Percentiles rank a stretch among this genome's conserved stretches.
These are phyloP conservation scores for Jackrogersella minutella DNA, from an alignment of 495 filamentous ascomycete species.

Conservation along the genomic window DNA sequence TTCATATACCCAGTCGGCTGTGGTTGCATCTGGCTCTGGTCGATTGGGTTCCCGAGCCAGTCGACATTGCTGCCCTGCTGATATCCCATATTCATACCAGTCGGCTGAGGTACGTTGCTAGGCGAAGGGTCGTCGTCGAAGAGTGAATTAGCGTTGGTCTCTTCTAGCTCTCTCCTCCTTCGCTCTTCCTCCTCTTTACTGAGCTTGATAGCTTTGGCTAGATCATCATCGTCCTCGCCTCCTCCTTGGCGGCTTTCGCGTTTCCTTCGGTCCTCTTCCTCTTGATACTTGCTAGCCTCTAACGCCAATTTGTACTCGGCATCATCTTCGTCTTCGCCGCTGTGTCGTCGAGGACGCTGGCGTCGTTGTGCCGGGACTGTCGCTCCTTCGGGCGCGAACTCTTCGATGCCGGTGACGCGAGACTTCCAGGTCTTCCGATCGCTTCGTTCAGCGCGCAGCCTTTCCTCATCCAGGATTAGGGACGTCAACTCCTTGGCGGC, in stretches of 20 bases:
- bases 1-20: constrained; percentile 86
- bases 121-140: constrained; percentile 83
- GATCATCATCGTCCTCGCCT: constrained; percentile 73
- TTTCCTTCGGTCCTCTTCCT: constrained; percentile 88
- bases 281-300: constrained; percentile 95
- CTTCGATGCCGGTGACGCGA: constrained; percentile 90
- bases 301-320: constrained; percentile 91
- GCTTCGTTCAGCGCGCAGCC: constrained; percentile 86
- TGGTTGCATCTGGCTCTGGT: constrained; percentile 70
- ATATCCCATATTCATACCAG: constrained; percentile 93
- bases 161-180: constrained; percentile 86
- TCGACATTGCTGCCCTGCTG: constrained; percentile 95
- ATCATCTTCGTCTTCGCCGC: constrained; percentile 84
- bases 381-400: constrained; percentile 62
- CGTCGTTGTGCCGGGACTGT: constrained; percentile 49
- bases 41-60: constrained; percentile 93
- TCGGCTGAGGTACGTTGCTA: constrained; percentile 73
- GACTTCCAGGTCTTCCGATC: constrained; percentile 98
- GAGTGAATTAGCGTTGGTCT: constrained; percentile 82
- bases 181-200: constrained; percentile 93
- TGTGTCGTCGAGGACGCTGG: constrained; percentile 52
- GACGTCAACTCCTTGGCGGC: constrained; percentile 96
- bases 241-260: constrained; percentile 73
- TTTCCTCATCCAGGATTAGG: constrained; percentile 94
- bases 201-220: constrained; percentile 94